Evolutionary conservation across 805 yeast species (phyloP).

Genomic region (Nakazawaea siamensis): DNA sequence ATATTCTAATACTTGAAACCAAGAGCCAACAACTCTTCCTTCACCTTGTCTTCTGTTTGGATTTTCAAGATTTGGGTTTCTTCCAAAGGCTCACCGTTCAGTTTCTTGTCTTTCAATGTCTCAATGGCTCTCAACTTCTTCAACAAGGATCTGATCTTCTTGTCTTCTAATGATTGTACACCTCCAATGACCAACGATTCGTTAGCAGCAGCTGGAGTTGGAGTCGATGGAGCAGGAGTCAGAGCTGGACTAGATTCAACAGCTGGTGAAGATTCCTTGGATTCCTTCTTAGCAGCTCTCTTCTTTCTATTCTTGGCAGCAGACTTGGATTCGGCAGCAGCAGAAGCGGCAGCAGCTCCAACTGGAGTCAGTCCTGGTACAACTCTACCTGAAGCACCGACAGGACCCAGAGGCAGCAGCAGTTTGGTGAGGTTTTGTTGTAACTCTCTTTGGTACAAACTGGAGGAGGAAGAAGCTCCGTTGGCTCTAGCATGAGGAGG

Average conservation of each 20-base stretch:
- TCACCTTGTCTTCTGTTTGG: conserved; percentile 73
- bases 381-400: conserved; percentile 12
- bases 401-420: background rate
- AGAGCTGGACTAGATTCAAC: background rate
- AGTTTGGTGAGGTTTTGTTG: conserved; percentile 13
- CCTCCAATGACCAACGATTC: conserved; percentile 49
- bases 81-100: conserved; percentile 76
- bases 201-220: background rate
- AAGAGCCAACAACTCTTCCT: conserved; percentile 61
- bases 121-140: conserved; percentile 96
- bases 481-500: conserved; percentile 87
- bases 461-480: conserved; percentile 25
- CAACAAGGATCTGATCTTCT: conserved; percentile 81
- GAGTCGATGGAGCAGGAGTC: background rate
- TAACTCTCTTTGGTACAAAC: conserved; percentile 52
- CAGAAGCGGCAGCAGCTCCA: conserved; percentile 39
- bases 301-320: conserved; percentile 73
- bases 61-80: conserved; percentile 90
- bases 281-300: conserved; percentile 46
- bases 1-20: conserved; percentile 37
- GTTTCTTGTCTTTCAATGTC: conserved; percentile 77
- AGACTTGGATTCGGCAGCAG: conserved; percentile 42
- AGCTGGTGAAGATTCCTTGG: conserved; percentile 11
- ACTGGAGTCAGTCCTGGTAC: conserved; percentile 27
- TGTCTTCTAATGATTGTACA: conserved; percentile 72